phyloP scores from a whole-genome alignment of 805 yeast genomes.

The Starmera caribaea region DNA sequence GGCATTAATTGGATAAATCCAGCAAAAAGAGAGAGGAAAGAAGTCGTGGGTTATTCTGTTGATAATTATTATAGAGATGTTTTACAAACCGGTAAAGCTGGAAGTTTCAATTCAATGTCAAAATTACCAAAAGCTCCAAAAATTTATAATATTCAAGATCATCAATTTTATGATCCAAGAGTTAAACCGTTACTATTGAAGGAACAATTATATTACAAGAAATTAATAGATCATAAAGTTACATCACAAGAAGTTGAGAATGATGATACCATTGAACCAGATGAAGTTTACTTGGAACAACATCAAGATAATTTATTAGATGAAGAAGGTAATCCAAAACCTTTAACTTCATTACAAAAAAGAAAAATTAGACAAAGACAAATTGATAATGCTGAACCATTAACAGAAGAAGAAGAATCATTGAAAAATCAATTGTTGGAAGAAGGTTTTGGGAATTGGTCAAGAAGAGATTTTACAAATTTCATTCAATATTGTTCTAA shows the following conservation, averaged over 20 bases:
- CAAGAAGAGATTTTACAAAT: constrained; percentile 64
- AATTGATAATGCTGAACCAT: constrained; percentile 45
- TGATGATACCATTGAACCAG: constrained; percentile 23
- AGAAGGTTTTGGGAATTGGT: constrained; percentile 59
- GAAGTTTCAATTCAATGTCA: constrained; percentile 26
- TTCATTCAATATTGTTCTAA: constrained; percentile 63
- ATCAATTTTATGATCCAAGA: constrained; percentile 58
- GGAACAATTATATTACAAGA: constrained; percentile 58
- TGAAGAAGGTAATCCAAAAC: neutral
- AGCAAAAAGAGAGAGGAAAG: constrained; percentile 64
- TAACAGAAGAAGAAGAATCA: constrained; percentile 52
- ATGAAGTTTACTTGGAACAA: constrained; percentile 10
- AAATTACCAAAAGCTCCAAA: constrained; percentile 54
- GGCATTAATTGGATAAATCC: constrained; percentile 63
- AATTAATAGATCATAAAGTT: constrained; percentile 47
- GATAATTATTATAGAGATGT: constrained; percentile 73
- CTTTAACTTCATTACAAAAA: constrained; percentile 1
- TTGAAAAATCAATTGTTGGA: constrained; percentile 43
- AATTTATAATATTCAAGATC: constrained; percentile 53
- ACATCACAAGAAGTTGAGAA: constrained; percentile 53
- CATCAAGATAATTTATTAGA: constrained; percentile 2
- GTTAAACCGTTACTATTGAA: constrained; percentile 44
- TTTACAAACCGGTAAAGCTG: constrained; percentile 26
- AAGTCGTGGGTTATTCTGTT: constrained; percentile 58
- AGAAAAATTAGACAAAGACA: constrained; percentile 36